Evolutionary conservation across 306 rosid genomes (phyloP), one percentile per base, ranked within the genome.

Genomic region (Mimosa bimucronata): DNA sequence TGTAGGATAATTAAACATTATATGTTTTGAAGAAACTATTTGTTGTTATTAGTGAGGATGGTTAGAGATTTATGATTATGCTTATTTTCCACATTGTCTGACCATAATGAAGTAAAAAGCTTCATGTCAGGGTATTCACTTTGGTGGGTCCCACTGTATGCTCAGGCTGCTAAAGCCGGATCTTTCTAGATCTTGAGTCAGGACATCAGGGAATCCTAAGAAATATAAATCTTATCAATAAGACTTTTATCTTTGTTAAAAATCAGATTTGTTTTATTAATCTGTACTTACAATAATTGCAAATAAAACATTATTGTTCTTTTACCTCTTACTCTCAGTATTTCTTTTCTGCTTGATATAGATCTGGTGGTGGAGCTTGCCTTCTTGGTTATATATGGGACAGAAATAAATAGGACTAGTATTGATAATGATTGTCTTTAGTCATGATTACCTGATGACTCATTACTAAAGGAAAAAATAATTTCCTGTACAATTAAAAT

Each of bases 201-300:
- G 65, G 84, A 76, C 77, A 29, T 82, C 79, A 77, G 88, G 89
- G 94, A 82, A 91, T 90, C 91, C 90, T 62, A 87, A 69, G 94
- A 58, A 69, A 12, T 34, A 48, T 52, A 55, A 48, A 53, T 75
- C 79, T 44, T 74, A 77, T 8, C 46, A 26, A 25, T 29, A 30
- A 68, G 29, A n/a, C n/a, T 50, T 72, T 6, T 61, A 48, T 50
- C 19, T 53, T 34, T 31, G 19, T 71, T 31, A 55, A 57, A 53
- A 23, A 52, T 19, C 10, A 48, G 72, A 52, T 30, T 65, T 64
- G 34, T 62, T 7, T 19, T n/a, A 2, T 0, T 55, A 8, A 55
- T 55, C 28, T 55, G 28, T 21, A 55, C 28, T 62, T 61, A 0
- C 46, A 66, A 60, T 50, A 48, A 23, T 76, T 52, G 21, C 23